phyloP scores from a whole-genome alignment of 768 basidiomycete species.

The Xerocomus brunneocitrinus region DNA sequence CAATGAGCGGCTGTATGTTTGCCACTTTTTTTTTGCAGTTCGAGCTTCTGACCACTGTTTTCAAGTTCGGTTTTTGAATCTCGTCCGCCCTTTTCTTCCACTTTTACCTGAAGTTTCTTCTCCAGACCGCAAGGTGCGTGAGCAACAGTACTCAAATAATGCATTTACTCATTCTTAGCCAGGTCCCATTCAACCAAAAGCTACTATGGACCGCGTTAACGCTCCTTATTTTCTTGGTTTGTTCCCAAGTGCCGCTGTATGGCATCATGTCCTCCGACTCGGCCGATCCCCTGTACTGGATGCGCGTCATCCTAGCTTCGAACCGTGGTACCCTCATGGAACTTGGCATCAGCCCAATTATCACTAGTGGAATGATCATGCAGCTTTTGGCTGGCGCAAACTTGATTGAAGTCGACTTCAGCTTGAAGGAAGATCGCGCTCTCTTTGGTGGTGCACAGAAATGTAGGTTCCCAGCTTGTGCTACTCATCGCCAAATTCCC shows the following conservation, averaged over 20 bases:
- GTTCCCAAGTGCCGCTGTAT: conserved; percentile 98
- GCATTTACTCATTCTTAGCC: conserved; percentile 3
- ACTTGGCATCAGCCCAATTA: conserved; percentile 94
- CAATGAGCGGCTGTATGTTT: conserved; percentile 78
- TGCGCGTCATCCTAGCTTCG: conserved; percentile 98
- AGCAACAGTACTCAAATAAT: not conserved
- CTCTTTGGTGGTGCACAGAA: conserved; percentile 97
- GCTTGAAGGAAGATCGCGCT: conserved; percentile 93
- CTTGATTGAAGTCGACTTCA: conserved; percentile 96
- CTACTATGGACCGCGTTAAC: conserved; percentile 98
- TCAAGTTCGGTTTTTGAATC: conserved; percentile 88
- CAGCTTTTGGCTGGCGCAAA: conserved; percentile 97
- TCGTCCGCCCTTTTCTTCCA: conserved; percentile 96
- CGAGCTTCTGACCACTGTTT: conserved; percentile 1
- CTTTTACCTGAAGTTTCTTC: conserved; percentile 97
- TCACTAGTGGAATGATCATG: conserved; percentile 99
- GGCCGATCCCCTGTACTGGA: conserved; percentile 98
- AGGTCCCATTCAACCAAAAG: conserved; percentile 99
- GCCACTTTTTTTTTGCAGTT: not conserved
- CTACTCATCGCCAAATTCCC: not conserved
- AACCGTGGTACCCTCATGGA: conserved; percentile 99
- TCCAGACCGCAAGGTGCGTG: conserved; percentile 87
- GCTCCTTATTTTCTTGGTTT: conserved; percentile 98
- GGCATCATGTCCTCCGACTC: conserved; percentile 99
- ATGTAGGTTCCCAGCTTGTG: conserved; percentile 47